phyloP scores from a whole-genome alignment of 116 monocot species.

The Iris pallida region DNA sequence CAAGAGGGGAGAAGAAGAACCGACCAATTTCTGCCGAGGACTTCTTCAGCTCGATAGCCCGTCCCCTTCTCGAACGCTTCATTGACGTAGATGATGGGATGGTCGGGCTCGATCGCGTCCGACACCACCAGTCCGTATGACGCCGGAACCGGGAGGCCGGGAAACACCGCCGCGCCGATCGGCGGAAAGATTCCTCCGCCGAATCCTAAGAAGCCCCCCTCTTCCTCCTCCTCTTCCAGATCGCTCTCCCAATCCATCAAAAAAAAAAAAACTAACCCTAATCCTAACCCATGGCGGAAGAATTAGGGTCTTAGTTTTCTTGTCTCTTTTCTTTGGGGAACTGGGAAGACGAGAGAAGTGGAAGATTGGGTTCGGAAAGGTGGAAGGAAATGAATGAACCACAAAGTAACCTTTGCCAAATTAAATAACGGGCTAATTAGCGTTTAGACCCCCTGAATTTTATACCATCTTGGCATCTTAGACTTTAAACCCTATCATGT shows the following conservation, averaged over 20 bases:
- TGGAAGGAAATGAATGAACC: no score
- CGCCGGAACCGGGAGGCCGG: slow-evolving; percentile 12
- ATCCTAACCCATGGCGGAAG: neutral
- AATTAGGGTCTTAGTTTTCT: neutral
- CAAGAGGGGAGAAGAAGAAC: neutral
- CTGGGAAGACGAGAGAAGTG: neutral
- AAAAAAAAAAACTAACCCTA: neutral
- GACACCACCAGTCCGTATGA: slow-evolving; percentile 72
- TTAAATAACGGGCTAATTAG: no score
- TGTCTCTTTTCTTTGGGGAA: neutral
- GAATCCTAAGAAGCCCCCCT: slow-evolving; percentile 24
- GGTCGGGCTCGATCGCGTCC: slow-evolving; percentile 65
- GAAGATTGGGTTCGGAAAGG: no score
- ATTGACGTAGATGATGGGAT: slow-evolving; percentile 76
- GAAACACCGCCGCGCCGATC: slow-evolving; percentile 14
- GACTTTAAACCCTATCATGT: no score
- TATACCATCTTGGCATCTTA: no score
- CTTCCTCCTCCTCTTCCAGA: slow-evolving; percentile 44
- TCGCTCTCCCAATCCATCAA: slow-evolving; percentile 84
- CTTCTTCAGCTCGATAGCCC: slow-evolving; percentile 77
- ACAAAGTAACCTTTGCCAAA: no score
- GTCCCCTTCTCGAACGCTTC: slow-evolving; percentile 68
- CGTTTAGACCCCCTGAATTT: no score
- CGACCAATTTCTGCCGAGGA: slow-evolving; percentile 84
- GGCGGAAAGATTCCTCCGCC: neutral